A percentile compares a stretch with the other conserved stretches of the same genome.
Conservation (phyloP, 441 rosid species). For the Eruca vesicaria region DNA sequence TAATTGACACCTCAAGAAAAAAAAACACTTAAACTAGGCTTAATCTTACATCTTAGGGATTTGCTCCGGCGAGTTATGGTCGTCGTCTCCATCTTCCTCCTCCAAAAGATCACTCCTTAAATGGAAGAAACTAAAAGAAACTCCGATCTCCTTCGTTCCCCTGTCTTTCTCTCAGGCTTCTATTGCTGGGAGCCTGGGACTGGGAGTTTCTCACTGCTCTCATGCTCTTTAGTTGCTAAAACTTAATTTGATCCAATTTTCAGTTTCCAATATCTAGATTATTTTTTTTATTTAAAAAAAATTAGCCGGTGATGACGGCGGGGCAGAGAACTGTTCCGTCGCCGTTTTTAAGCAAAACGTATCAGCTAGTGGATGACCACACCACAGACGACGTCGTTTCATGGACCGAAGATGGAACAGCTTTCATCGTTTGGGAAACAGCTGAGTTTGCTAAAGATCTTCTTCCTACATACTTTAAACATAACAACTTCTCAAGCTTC, state of each 20-base stretch:
- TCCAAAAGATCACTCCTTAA: conserved; percentile 22
- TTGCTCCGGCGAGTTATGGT: conserved; percentile 42
- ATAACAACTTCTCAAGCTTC: conserved; percentile 96
- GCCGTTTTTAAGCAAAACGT: conserved; percentile 70
- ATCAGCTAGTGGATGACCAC: conserved; percentile 61
- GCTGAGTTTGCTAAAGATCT: conserved; percentile 86
- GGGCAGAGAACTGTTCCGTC: conserved; percentile 62
- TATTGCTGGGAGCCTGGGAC: conserved; percentile 96
- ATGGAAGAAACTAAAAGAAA: conserved; percentile 36
- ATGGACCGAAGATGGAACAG: conserved; percentile 61
- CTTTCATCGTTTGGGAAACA: conserved; percentile 81
- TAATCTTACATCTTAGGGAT: background rate
- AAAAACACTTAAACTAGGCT: background rate
- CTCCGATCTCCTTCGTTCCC: conserved; percentile 47
- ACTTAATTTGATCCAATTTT: background rate
- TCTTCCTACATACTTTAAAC: conserved; percentile 86
- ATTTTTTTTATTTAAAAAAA: background rate
- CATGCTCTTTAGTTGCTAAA: background rate
- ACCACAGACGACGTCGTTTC: conserved; percentile 59
- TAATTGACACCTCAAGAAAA: background rate
- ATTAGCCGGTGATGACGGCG: conserved; percentile 41
- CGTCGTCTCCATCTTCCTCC: conserved; percentile 30
- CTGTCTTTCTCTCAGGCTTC: conserved; percentile 64
- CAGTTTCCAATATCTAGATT: conserved; percentile 4
- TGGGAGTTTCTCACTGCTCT: conserved; percentile 80